Percentiles rank a stretch among this genome's conserved stretches.
Evolutionary conservation across 345 rosid species (phyloP).

Genomic region (Sisymbrium altissimum): DNA sequence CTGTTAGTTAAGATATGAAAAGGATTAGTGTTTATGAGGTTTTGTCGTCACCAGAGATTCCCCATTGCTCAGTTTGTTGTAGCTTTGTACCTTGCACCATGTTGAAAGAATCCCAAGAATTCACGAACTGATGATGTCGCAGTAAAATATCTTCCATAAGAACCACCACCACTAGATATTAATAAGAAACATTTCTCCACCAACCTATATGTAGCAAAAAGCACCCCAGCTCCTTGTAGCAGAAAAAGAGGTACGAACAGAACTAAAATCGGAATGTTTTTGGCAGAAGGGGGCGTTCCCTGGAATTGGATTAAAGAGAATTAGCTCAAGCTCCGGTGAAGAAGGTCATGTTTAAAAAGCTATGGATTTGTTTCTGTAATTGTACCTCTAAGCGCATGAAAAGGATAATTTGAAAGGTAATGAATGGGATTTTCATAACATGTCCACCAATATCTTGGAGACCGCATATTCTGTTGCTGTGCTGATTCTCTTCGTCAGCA

Average conservation of each 20-base stretch:
- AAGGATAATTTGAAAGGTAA: conserved; percentile 68
- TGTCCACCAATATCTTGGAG: conserved; percentile 91
- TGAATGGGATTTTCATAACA: conserved; percentile 76
- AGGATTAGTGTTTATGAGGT: background rate
- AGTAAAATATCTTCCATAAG: conserved; percentile 41
- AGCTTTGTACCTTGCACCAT: conserved; percentile 69
- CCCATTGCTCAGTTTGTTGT: background rate
- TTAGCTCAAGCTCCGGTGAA: background rate
- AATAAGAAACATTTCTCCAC: conserved; percentile 58
- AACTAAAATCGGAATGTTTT: conserved; percentile 45
- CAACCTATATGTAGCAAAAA: conserved; percentile 59
- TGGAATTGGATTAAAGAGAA: conserved; percentile 28
- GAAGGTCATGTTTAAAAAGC: background rate
- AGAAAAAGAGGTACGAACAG: conserved; percentile 68
- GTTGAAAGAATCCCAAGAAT: conserved; percentile 66
- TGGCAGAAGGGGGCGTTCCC: conserved; percentile 83
- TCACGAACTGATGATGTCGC: conserved; percentile 56
- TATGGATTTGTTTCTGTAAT: background rate
- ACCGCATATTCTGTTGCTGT: conserved; percentile 51
- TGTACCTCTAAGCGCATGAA: conserved; percentile 90
- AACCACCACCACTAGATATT: conserved; percentile 38
- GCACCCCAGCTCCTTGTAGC: conserved; percentile 83
- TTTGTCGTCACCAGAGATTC: background rate
- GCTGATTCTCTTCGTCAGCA: conserved; percentile 54
- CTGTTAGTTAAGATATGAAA: conserved; percentile 33